Conservation (phyloP, 2,329 filamentous ascomycete genomes). For the Verticillium zaregamsianum region DNA sequence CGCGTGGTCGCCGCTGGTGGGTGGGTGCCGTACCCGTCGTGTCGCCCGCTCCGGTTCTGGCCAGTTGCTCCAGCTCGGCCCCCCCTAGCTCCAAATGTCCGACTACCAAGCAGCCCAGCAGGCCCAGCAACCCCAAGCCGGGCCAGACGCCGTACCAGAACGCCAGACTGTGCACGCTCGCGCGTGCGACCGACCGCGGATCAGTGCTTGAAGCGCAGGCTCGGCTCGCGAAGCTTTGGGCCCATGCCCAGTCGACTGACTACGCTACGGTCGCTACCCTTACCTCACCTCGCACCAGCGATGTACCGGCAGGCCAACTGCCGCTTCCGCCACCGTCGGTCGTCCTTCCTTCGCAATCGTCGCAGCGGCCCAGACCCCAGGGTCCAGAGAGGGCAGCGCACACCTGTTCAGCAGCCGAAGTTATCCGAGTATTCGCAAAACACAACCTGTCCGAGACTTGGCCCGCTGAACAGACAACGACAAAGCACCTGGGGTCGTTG, state of each 20-base stretch:
- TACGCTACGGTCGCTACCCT: background rate
- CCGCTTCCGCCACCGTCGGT: slow-evolving; percentile 2
- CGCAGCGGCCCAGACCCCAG: background rate
- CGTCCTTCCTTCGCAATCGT: background rate
- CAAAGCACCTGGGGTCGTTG: slow-evolving; percentile 6
- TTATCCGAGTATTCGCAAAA: background rate
- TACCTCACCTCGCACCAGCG: background rate
- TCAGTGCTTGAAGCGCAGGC: background rate
- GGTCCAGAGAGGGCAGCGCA: background rate
- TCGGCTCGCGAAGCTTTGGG: background rate
- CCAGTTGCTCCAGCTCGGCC: background rate
- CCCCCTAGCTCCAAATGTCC: background rate
- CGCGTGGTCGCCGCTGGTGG: background rate
- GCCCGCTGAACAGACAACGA: background rate
- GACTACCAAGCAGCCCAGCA: background rate
- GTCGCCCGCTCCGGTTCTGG: background rate
- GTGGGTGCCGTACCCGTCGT: background rate
- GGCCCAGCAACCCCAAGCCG: background rate
- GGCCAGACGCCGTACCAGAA: background rate
- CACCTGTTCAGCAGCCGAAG: background rate
- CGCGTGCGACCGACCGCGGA: background rate
- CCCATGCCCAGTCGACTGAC: no score
- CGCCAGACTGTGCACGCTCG: background rate
- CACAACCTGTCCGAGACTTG: background rate
- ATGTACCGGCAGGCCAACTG: background rate